Conservation (phyloP, 1,284 basidiomycete genomes). For the Trametes versicolor region DNA sequence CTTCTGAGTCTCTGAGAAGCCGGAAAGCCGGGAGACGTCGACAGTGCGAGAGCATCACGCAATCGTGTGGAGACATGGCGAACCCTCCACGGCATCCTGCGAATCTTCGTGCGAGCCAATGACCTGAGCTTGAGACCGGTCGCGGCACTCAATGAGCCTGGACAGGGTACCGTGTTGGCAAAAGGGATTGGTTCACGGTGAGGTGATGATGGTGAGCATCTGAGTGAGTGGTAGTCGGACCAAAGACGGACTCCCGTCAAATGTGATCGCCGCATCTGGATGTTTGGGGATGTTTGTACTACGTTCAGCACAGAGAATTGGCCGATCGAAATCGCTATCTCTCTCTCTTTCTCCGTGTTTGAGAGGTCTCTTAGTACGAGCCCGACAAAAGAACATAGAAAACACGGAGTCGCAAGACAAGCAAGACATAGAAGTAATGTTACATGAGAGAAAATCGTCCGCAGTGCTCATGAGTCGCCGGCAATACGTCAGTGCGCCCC, state of each 20-base stretch:
- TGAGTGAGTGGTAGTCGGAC: not conserved
- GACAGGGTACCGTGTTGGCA: not conserved
- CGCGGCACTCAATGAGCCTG: not conserved
- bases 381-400: too few relatives aligned
- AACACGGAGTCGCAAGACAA: not conserved
- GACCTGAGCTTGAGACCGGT: not conserved
- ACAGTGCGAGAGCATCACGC: conserved; percentile 23
- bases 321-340: too few relatives aligned
- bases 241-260: too few relatives aligned
- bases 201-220: not conserved
- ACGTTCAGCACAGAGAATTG: conserved; percentile 3
- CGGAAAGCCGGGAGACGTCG: not conserved
- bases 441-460: not conserved
- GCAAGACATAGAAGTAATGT: not conserved
- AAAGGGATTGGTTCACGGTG: not conserved
- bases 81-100: not conserved
- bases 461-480: not conserved
- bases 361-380: too few relatives aligned
- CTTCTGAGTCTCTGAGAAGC: not conserved
- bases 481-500: not conserved
- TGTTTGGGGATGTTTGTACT: conserved; percentile 21
- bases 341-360: too few relatives aligned
- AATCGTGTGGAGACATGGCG: conserved; percentile 22
- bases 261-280: not conserved
- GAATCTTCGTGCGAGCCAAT: not conserved